Evolutionary conservation across 352 stramenopile genomes (phyloP).

Genomic region (Globisporangium middletonii): DNA sequence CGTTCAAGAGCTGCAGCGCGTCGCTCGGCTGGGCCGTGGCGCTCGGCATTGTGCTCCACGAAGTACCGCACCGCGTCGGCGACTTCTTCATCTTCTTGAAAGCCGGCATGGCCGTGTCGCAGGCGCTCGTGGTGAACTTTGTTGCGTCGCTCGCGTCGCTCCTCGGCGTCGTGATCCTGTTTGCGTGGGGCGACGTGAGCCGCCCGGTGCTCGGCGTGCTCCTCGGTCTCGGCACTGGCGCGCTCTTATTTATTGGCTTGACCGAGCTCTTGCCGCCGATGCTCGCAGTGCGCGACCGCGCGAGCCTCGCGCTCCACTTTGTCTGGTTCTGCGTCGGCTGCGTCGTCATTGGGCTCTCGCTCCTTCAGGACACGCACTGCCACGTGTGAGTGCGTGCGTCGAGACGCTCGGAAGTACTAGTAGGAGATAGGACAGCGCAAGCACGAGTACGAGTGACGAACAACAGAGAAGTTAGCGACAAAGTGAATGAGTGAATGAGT

Average conservation of each 20-base stretch:
- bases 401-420: too few relatives aligned
- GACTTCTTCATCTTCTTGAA: constrained; percentile 24
- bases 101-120: constrained; percentile 12
- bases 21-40: constrained; percentile 17
- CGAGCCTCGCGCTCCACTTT: constrained; percentile 7
- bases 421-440: too few relatives aligned
- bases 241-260: constrained; percentile 13
- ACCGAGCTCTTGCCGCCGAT: constrained; percentile 12
- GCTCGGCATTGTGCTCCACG: constrained; percentile 21
- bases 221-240: constrained; percentile 16
- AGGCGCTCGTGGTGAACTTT: constrained; percentile 17
- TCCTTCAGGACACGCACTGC: constrained; percentile 14
- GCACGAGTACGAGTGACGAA: too few relatives aligned
- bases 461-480: too few relatives aligned
- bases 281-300: constrained; percentile 12
- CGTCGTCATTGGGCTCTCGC: constrained; percentile 12
- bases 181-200: constrained; percentile 14
- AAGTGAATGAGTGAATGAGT: too few relatives aligned
- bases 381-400: not conserved
- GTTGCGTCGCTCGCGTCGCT: constrained; percentile 15
- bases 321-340: constrained; percentile 15
- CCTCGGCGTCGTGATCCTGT: constrained; percentile 11
- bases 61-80: constrained; percentile 19
- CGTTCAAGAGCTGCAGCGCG: constrained; percentile 19
- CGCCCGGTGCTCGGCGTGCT: constrained; percentile 21